A percentile compares a stretch with the other conserved stretches of the same genome.
Evolutionary conservation across 257 asterid genomes (phyloP).

Genomic region (Euphrasia confusa): DNA sequence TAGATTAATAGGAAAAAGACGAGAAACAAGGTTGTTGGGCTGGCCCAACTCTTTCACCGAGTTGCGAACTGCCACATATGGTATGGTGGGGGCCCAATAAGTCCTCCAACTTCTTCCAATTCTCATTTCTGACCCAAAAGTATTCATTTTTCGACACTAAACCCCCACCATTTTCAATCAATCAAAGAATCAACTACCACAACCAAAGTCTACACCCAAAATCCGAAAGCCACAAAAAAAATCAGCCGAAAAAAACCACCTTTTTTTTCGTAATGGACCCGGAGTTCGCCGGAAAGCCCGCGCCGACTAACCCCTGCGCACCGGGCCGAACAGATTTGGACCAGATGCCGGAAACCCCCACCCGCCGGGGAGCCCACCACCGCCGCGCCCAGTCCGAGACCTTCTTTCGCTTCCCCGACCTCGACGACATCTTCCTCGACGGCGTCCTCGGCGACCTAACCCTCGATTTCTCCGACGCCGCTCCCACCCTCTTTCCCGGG

Average conservation of each 20-base stretch:
- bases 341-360: conserved; percentile 75
- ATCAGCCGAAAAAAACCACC: not conserved
- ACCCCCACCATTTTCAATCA: not conserved
- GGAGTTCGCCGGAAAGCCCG: conserved; percentile 47
- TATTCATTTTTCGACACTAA: not conserved
- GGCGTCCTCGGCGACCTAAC: conserved; percentile 52
- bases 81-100: conserved; percentile 24
- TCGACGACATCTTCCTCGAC: conserved; percentile 66
- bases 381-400: conserved; percentile 91
- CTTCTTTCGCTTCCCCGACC: conserved; percentile 71
- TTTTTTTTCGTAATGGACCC: conserved; percentile 45
- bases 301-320: conserved; percentile 28
- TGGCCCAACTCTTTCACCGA: conserved; percentile 15
- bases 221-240: not conserved
- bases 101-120: conserved; percentile 24
- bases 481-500: conserved; percentile 30
- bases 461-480: conserved; percentile 33
- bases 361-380: conserved; percentile 54
- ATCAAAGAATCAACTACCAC: conserved; percentile 3
- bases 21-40: conserved; percentile 4
- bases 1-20: not conserved
- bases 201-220: conserved; percentile 12
- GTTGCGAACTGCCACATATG: conserved; percentile 32
- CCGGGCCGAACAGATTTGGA: conserved; percentile 52
- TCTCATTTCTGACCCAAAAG: conserved; percentile 28